Conservation (phyloP, 345 rosid species). For the Physaria fendleri region DNA sequence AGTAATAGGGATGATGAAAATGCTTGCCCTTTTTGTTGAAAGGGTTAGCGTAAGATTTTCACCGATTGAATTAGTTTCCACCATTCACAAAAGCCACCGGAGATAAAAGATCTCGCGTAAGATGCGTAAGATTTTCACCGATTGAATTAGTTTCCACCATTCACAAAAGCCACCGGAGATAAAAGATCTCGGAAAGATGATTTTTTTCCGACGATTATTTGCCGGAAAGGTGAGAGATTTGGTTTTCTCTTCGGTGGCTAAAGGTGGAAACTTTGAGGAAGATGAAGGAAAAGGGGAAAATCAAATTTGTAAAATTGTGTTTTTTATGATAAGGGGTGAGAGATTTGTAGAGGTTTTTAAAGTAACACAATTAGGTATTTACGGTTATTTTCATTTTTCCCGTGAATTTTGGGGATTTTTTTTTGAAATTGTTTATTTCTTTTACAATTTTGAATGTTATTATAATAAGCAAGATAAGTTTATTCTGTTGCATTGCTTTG, state of each 20-base stretch:
- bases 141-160: constrained; percentile 76
- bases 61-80: constrained; percentile 53
- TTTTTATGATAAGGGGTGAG: neutral
- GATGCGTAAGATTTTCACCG: constrained; percentile 44
- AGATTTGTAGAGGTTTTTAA: neutral
- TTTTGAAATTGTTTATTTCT: neutral
- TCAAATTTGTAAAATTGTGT: constrained; percentile 3
- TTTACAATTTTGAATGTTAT: no score
- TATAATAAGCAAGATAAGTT: no score
- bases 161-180: constrained; percentile 46
- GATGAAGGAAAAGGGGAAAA: neutral
- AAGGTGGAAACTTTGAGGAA: neutral
- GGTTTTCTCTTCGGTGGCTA: neutral
- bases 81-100: constrained; percentile 70
- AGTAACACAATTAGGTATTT: neutral
- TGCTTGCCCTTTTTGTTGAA: constrained; percentile 67
- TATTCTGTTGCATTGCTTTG: no score
- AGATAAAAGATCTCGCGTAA: no score
- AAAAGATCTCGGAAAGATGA: neutral
- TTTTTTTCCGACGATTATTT: neutral
- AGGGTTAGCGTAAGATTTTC: constrained; percentile 67
- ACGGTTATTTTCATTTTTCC: neutral
- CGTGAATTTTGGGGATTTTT: neutral
- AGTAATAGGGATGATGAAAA: constrained; percentile 31
- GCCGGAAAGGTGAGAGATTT: neutral